Evolutionary conservation across 257 asterid genomes (phyloP), one percentile per base, ranked within the genome.

Genomic region (Capsicum baccatum): DNA sequence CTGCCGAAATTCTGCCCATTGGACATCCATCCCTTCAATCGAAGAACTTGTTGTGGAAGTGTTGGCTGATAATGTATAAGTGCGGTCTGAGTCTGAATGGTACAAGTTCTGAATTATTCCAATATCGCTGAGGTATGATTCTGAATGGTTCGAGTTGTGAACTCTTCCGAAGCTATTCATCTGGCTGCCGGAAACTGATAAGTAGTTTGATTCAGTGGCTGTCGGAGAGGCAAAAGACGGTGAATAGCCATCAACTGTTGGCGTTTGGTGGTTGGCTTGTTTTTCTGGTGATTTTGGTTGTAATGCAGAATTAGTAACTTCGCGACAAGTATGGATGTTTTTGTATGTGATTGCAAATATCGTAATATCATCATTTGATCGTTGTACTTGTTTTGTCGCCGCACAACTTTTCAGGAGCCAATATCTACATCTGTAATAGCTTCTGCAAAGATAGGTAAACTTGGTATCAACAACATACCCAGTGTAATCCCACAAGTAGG

Each of bases 381-480:
- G 92, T 68, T 96, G 98, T 63, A 92, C 94, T 85, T 94, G 93
- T 89, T 94, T 96, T 15, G 93, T 91, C 16, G 98, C 98, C 94
- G 92, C 83, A 83, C 99, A 93, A 67, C 90, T 87, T 59, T 87
- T 86, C 4, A 80, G 86, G 16, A 21, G 93, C 13, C 92, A 93
- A 84, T 91, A 94, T 0, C 95, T 93, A 76, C 98, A 94, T 85
- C 97, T 87, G 86, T 96, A 92, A 74, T 93, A 94, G 91, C 97
- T 94, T 87, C 99, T 94, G 97, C 89, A 85, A 15, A 85, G 42
- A 83, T 39, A 74, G 15, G 82, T 0, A 70, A 17, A 79, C 12
- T n/a, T 19, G 37, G 47, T 8, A 16, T 86, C 78, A 91, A 39
- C 42, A 39, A 2, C 42, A 39, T 39, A 39, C 42, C 42, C 3